A percentile compares a stretch with the other conserved stretches of the same genome.
Evolutionary conservation across 345 rosid genomes (phyloP).

Genomic region (Hirschfeldia incana): DNA sequence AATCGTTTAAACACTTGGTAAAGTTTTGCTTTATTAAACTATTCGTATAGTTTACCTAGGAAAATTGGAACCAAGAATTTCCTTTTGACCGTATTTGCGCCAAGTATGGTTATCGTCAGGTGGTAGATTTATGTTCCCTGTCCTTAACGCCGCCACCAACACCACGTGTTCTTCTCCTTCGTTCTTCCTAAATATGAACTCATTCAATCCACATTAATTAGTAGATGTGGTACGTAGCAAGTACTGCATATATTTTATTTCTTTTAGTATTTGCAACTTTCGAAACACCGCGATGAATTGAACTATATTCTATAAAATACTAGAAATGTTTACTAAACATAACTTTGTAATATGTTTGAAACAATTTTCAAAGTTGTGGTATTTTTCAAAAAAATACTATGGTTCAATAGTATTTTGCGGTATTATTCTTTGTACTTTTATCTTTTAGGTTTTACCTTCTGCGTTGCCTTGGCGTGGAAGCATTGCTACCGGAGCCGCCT

Average conservation of each 20-base stretch:
- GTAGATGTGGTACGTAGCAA: neutral
- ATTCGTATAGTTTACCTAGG: constrained; percentile 58
- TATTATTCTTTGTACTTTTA: neutral
- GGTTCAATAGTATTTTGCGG: neutral
- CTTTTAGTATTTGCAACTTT: neutral
- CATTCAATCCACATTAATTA: neutral
- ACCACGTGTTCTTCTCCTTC: constrained; percentile 39
- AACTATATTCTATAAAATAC: neutral
- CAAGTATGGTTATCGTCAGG: constrained; percentile 43
- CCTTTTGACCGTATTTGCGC: constrained; percentile 42
- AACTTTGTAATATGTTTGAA: neutral
- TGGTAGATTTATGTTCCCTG: constrained; percentile 67
- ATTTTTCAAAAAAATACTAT: neutral
- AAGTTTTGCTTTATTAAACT: neutral
- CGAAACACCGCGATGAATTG: neutral
- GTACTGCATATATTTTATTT: neutral
- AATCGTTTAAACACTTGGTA: neutral
- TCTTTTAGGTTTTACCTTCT: constrained; percentile 39
- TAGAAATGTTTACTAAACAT: neutral
- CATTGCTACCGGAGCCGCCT: constrained; percentile 17
- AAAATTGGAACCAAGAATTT: constrained; percentile 62
- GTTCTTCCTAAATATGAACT: constrained; percentile 6
- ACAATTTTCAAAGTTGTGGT: neutral
- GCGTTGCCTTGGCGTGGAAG: constrained; percentile 46
- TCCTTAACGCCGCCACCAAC: constrained; percentile 53